Conservation (phyloP, 2,329 filamentous ascomycete species). For the Calonectria pteridis region DNA sequence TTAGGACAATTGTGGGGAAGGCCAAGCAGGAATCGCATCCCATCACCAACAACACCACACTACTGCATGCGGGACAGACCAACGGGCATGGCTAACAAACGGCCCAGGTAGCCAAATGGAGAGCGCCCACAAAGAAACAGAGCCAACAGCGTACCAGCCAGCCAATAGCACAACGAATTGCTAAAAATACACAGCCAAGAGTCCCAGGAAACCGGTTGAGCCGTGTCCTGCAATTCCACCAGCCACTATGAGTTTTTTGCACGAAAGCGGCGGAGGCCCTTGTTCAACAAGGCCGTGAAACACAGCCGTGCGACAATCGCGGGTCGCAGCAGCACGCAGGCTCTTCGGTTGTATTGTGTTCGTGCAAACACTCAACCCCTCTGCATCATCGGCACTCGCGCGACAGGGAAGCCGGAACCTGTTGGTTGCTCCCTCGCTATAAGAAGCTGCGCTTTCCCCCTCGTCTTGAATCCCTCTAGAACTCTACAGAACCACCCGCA, state of each 20-base stretch:
- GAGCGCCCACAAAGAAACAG: not conserved
- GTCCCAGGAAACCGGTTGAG: not conserved
- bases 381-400: slow-evolving; percentile 6
- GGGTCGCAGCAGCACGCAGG: not conserved
- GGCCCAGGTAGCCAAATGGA: not conserved
- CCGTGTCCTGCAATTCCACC: not conserved
- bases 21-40: not conserved
- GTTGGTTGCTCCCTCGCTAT: not conserved
- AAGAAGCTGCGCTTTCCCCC: not conserved
- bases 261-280: not conserved
- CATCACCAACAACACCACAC: not conserved
- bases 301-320: slow-evolving; percentile 3
- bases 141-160: not conserved
- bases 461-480: not conserved
- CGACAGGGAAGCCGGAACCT: not conserved
- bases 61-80: not conserved
- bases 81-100: not conserved
- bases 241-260: not conserved
- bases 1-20: not conserved
- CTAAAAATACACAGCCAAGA: not conserved
- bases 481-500: not conserved
- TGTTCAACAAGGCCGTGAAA: not conserved
- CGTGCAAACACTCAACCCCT: not conserved
- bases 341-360: not conserved
- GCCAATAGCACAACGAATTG: not conserved